Conservation (phyloP, 441 rosid genomes). For the Euphorbia corollata region DNA sequence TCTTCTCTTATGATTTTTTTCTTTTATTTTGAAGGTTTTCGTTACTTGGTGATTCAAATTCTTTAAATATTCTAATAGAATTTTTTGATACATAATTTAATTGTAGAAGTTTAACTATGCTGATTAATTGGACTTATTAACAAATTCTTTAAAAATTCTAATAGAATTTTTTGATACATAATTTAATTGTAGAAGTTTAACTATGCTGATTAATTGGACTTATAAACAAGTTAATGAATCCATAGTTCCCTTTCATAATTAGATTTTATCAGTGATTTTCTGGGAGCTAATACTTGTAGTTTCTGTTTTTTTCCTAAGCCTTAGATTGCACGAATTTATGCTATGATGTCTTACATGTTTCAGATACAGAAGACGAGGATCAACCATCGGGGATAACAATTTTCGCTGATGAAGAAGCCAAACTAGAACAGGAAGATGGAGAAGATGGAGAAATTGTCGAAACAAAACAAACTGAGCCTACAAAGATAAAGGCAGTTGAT, state of each 20-base stretch:
- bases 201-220: neutral
- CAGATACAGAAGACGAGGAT: conserved; percentile 58
- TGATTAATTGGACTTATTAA: neutral
- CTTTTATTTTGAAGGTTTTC: neutral
- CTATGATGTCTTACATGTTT: conserved; percentile 5
- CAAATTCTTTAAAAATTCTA: neutral
- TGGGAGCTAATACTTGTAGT: neutral
- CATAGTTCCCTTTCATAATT: neutral
- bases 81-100: neutral
- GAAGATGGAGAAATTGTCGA: conserved; percentile 76
- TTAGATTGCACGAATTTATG: neutral
- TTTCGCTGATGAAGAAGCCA: conserved; percentile 52
- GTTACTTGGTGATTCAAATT: neutral
- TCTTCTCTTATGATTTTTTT: neutral
- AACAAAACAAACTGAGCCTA: conserved; percentile 30
- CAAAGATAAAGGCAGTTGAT: conserved; percentile 50
- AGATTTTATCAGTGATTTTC: neutral
- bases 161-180: neutral
- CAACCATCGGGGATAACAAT: conserved; percentile 75
- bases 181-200: neutral
- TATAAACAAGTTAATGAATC: neutral
- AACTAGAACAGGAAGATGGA: conserved; percentile 62
- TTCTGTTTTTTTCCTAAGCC: neutral
- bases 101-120: neutral
- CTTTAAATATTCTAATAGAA: neutral